Percentiles rank a stretch among this genome's conserved stretches.
These are phyloP conservation scores for Solanum aculeatissimum DNA, from an alignment of 305 asterid species.

Conservation along the genomic window DNA sequence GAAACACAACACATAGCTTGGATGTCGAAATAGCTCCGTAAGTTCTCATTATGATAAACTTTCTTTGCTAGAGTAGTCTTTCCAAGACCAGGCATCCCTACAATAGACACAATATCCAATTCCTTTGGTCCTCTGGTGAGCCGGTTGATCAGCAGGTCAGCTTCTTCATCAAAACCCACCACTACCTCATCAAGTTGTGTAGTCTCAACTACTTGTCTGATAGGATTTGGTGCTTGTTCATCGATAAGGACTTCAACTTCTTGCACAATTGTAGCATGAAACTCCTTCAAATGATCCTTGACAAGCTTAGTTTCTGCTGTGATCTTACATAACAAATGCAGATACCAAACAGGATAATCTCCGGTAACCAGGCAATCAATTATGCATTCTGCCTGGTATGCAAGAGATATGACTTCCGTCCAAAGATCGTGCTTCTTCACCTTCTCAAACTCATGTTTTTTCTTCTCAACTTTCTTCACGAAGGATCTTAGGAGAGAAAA, in stretches of 20 bases:
- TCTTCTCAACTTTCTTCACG: background rate
- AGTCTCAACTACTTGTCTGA: background rate
- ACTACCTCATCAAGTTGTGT: background rate
- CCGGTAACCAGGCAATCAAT: background rate
- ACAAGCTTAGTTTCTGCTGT: background rate
- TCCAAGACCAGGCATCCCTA: conserved; percentile 24
- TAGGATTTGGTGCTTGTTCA: background rate
- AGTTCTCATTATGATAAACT: background rate
- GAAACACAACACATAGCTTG: background rate
- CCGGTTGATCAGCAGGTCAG: background rate
- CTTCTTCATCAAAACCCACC: background rate
- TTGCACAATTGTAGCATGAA: background rate
- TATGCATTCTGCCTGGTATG: background rate
- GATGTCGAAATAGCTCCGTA: background rate
- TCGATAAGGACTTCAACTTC: background rate
- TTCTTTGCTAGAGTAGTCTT: conserved; percentile 2
- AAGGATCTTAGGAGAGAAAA: background rate
- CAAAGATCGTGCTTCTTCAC: background rate
- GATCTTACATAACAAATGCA: background rate
- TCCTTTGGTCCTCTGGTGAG: background rate
- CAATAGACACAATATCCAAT: background rate
- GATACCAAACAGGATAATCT: background rate
- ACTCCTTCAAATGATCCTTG: background rate
- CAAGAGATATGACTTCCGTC: background rate
- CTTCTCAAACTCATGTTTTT: background rate